phyloP scores from a whole-genome alignment of 495 filamentous ascomycete species.

The Aspergillus egyptiacus region DNA sequence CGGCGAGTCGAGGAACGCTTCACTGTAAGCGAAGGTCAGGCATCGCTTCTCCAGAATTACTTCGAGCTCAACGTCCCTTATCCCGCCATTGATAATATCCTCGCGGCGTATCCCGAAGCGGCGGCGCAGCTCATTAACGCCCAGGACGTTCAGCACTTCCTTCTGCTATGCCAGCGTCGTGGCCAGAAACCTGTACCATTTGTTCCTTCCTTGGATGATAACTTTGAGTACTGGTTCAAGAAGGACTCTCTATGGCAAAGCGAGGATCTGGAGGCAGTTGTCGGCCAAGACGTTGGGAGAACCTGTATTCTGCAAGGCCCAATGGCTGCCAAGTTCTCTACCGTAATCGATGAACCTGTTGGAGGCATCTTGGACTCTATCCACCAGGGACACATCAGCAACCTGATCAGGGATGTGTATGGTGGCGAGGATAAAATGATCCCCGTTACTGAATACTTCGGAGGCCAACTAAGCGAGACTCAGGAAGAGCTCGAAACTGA shows the following conservation, averaged over 20 bases:
- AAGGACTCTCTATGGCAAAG: conserved; percentile 99
- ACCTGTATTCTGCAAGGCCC: conserved; percentile 96
- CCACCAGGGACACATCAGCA: conserved; percentile 77
- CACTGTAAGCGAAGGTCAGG: conserved; percentile 53
- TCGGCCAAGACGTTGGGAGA: conserved; percentile 88
- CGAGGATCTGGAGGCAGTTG: conserved; percentile 91
- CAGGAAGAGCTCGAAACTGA: conserved; percentile 63
- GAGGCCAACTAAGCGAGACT: conserved; percentile 61
- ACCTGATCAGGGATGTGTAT: conserved; percentile 76
- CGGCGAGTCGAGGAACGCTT: conserved; percentile 94
- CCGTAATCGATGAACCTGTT: conserved; percentile 81
- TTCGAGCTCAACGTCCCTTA: conserved; percentile 81
- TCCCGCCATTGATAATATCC: conserved; percentile 65
- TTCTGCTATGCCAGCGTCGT: conserved; percentile 84
- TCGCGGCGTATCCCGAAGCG: conserved; percentile 77
- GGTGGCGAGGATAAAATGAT: conserved; percentile 62
- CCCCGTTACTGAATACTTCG: conserved; percentile 90
- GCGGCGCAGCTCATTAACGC: conserved; percentile 91
- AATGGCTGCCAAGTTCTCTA: conserved; percentile 87
- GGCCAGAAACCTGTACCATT: conserved; percentile 97
- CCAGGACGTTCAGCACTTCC: conserved; percentile 94
- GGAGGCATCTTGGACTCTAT: conserved; percentile 88
- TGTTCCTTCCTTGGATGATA: conserved; percentile 86
- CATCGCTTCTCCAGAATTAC: conserved; percentile 79
- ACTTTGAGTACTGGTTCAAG: conserved; percentile 98